These are phyloP conservation scores for Podila verticillata DNA, from an alignment of 192 early-diverging fungal species.

Conservation along the genomic window DNA sequence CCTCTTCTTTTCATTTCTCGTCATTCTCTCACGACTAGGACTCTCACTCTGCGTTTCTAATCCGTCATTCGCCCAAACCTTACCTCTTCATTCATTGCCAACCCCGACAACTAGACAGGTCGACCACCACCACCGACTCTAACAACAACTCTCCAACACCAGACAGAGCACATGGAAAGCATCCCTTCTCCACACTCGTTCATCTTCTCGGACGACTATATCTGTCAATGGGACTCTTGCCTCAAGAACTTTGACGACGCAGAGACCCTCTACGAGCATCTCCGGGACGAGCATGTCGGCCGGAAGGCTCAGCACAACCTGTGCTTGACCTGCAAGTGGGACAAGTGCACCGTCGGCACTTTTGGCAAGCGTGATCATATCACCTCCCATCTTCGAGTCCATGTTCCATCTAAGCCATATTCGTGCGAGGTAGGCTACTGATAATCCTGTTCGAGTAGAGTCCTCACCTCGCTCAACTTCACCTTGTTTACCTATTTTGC, in stretches of 20 bases:
- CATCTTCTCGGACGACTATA: conserved; percentile 45
- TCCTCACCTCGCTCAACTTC: neutral
- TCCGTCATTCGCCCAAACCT: neutral
- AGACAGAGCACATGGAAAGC: conserved; percentile 6
- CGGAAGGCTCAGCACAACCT: conserved; percentile 89
- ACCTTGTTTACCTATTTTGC: neutral
- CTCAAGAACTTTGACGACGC: conserved; percentile 74
- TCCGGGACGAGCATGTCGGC: conserved; percentile 91
- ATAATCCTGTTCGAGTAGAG: neutral
- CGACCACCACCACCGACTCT: neutral
- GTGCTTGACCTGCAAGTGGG: conserved; percentile 91
- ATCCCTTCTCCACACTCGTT: conserved; percentile 26
- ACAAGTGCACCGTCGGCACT: conserved; percentile 74
- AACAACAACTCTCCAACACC: conserved; percentile 1
- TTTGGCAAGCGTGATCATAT: conserved; percentile 93
- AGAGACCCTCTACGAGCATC: conserved; percentile 86
- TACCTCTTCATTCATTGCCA: neutral
- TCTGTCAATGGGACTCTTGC: conserved; percentile 62
- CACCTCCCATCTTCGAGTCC: conserved; percentile 95
- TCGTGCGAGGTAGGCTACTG: conserved; percentile 68
- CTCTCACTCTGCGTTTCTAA: neutral
- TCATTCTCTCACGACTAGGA: neutral
- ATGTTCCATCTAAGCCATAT: conserved; percentile 93
- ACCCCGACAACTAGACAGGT: neutral
- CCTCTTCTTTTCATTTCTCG: neutral